These are phyloP conservation scores for Kwoniella mangroviensis DNA, from an alignment of 768 basidiomycete genomes.

Conservation along the genomic window DNA sequence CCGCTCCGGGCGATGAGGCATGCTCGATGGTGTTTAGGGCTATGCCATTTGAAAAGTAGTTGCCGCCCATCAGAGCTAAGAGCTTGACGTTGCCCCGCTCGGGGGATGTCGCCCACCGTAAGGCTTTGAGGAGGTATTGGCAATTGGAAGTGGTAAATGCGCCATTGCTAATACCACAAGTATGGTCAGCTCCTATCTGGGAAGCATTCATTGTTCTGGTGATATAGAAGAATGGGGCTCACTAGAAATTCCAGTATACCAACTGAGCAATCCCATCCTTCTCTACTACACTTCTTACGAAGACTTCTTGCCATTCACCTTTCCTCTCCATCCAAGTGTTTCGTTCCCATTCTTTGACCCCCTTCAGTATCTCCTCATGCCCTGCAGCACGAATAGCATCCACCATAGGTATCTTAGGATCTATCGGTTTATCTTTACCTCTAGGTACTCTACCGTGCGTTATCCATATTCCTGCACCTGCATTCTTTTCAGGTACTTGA, in stretches of 20 bases:
- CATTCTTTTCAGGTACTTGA: background rate
- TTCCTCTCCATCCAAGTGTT: conserved; percentile 27
- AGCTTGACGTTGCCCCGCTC: conserved; percentile 36
- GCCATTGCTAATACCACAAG: conserved; percentile 40
- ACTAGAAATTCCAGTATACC: conserved; percentile 55
- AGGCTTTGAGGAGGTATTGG: conserved; percentile 36
- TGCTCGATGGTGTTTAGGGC: conserved; percentile 52
- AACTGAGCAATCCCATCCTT: conserved; percentile 30
- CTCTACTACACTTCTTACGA: conserved; percentile 27
- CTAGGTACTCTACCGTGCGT: conserved; percentile 51
- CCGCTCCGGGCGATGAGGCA: conserved; percentile 35
- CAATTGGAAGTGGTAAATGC: conserved; percentile 51
- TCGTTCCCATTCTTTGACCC: conserved; percentile 43
- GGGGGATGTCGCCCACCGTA: conserved; percentile 39
- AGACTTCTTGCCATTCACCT: conserved; percentile 49
- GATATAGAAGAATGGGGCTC: conserved; percentile 15
- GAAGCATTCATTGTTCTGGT: conserved; percentile 12
- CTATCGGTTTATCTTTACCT: conserved; percentile 36
- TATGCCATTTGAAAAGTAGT: conserved; percentile 54
- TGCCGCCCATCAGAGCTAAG: conserved; percentile 47
- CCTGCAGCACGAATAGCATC: conserved; percentile 40
- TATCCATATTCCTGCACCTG: conserved; percentile 48
- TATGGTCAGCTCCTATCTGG: background rate
- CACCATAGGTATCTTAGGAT: conserved; percentile 47
- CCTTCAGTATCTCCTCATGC: conserved; percentile 29